These are phyloP conservation scores for Centrapalus pauciflorus DNA, from an alignment of 129 eudicot species.

Conservation along the genomic window DNA sequence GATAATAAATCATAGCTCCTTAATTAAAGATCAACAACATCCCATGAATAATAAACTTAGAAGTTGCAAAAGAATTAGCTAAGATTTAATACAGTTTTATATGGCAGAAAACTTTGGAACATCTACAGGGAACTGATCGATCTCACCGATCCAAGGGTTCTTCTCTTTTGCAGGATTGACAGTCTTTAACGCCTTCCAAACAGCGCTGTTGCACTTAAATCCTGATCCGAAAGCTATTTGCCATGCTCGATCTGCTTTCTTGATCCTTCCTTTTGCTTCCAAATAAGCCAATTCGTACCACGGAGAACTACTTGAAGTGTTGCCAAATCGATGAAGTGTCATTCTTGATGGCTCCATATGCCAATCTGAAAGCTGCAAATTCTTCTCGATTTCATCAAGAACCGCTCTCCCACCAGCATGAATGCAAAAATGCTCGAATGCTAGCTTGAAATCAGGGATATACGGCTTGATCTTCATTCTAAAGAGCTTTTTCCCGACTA, in stretches of 20 bases:
- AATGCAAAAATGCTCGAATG: slow-evolving; percentile 87
- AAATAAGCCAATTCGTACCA: slow-evolving; percentile 89
- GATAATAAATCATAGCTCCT: background rate
- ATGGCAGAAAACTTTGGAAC: slow-evolving; percentile 72
- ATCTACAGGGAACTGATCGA: slow-evolving; percentile 68
- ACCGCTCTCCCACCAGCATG: slow-evolving; percentile 95
- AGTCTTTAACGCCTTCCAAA: slow-evolving; percentile 86
- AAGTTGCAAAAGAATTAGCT: background rate
- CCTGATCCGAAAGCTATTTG: slow-evolving; percentile 92
- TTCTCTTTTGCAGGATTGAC: slow-evolving; percentile 75
- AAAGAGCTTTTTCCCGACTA: slow-evolving; percentile 61
- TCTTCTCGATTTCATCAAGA: slow-evolving; percentile 76
- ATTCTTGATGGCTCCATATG: slow-evolving; percentile 93
- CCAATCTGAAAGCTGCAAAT: slow-evolving; percentile 78
- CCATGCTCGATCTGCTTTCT: slow-evolving; percentile 83
- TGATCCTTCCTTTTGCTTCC: slow-evolving; percentile 84
- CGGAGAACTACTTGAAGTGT: slow-evolving; percentile 85
- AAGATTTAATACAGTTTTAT: slow-evolving; percentile 9
- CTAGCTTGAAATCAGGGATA: slow-evolving; percentile 79
- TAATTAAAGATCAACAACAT: background rate
- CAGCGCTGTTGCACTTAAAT: slow-evolving; percentile 88
- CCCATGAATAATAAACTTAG: slow-evolving; percentile 14
- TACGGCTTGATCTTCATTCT: slow-evolving; percentile 87
- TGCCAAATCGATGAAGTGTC: slow-evolving; percentile 78
- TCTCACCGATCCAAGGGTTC: slow-evolving; percentile 74